Conservation (phyloP, 78 protist genomes). For the Chrysochromulina parva region DNA sequence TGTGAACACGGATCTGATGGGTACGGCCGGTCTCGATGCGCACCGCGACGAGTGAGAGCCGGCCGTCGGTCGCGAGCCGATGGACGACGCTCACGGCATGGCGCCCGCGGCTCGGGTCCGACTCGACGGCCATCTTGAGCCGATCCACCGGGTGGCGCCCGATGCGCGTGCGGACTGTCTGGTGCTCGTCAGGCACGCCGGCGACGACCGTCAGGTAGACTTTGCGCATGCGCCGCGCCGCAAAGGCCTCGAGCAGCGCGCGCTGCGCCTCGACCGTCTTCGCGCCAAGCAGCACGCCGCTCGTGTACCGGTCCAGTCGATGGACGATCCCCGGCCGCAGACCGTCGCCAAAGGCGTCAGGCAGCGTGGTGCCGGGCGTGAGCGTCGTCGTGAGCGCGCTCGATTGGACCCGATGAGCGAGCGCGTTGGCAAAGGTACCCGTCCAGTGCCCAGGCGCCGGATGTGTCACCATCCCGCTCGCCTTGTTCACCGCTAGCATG, state of each 20-base stretch:
- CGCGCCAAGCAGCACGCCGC: not conserved
- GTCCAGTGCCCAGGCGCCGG: not conserved
- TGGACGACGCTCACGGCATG: not conserved
- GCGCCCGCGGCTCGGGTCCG: not conserved
- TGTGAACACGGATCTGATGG: not conserved
- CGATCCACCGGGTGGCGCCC: not conserved
- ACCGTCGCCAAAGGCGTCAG: not conserved
- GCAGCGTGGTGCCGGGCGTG: not conserved
- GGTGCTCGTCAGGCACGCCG: not conserved
- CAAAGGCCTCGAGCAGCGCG: not conserved
- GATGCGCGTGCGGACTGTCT: not conserved
- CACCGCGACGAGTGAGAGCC: not conserved
- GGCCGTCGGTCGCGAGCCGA: not conserved
- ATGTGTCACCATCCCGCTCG: not conserved
- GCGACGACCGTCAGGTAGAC: not conserved
- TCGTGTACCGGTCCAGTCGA: not conserved
- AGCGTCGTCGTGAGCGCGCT: not conserved
- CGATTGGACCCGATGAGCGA: not conserved
- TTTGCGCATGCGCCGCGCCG: not conserved
- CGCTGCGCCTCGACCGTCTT: not conserved
- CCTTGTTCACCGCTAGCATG: not conserved
- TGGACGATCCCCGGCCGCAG: constrained; percentile 10
- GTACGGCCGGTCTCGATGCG: not conserved
- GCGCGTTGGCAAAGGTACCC: not conserved
- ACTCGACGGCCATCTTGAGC: not conserved